phyloP scores from a whole-genome alignment of 805 yeast genomes.

The Lachancea cidri region DNA sequence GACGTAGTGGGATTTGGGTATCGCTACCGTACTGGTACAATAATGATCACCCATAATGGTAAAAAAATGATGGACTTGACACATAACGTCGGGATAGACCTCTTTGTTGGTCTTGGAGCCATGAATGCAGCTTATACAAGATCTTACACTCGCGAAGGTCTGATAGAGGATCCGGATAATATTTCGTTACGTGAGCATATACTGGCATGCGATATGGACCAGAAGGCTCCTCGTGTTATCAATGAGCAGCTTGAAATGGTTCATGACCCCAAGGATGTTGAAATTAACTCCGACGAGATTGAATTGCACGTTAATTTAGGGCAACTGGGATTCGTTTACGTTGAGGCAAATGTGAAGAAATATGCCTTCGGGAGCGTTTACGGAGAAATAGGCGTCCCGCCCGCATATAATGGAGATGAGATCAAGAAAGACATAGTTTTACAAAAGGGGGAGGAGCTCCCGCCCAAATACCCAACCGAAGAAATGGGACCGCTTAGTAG shows the following conservation, averaged over 20 bases:
- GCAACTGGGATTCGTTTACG: constrained; percentile 71
- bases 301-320: constrained; percentile 65
- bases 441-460: constrained; percentile 68
- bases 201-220: constrained; percentile 18
- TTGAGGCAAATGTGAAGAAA: constrained; percentile 78
- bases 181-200: constrained; percentile 23
- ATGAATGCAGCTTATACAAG: constrained; percentile 36
- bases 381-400: constrained; percentile 43
- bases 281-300: constrained; percentile 26
- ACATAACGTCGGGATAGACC: constrained; percentile 52
- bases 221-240: constrained; percentile 14
- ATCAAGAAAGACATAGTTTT: constrained; percentile 46
- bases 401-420: constrained; percentile 39
- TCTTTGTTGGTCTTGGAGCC: constrained; percentile 38
- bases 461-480: constrained; percentile 63
- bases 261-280: constrained; percentile 19
- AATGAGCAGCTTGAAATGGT: constrained; percentile 16
- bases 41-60: constrained; percentile 93
- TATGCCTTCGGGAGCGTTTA: constrained; percentile 61
- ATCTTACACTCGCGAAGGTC: constrained; percentile 32
- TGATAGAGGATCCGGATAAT: constrained; percentile 33
- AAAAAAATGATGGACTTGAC: constrained; percentile 78
- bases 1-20: constrained; percentile 94
- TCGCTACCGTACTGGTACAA: constrained; percentile 70
- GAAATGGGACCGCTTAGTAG: constrained; percentile 55